A percentile compares a stretch with the other conserved stretches of the same genome.
Evolutionary conservation across 768 basidiomycete species (phyloP).

Genomic region (Panellus pusillus): DNA sequence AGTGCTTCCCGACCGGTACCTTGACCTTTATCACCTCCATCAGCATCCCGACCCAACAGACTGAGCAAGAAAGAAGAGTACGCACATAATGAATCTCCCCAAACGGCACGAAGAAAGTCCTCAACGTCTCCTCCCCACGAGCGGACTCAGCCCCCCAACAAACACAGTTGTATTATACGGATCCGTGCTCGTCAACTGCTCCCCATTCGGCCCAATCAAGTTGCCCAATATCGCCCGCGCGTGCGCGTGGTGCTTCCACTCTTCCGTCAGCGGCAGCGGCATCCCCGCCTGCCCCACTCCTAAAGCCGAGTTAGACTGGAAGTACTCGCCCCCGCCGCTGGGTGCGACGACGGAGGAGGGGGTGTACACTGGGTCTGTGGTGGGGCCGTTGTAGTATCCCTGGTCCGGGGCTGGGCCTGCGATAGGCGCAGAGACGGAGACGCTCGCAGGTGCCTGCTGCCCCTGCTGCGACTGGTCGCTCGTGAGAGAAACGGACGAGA

Average conservation of each 20-base stretch:
- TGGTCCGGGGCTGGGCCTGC: conserved; percentile 28
- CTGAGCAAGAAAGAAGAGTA: conserved; percentile 13
- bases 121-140: conserved; percentile 88
- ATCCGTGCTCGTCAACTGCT: conserved; percentile 84
- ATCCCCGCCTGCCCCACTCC: not conserved
- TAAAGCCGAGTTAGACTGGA: not conserved
- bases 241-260: conserved; percentile 84
- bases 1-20: conserved; percentile 94
- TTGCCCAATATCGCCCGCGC: conserved; percentile 81
- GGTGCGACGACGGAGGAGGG: conserved; percentile 46
- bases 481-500: not conserved
- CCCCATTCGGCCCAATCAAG: conserved; percentile 82
- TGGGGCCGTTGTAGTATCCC: not conserved
- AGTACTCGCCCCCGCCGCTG: conserved; percentile 8
- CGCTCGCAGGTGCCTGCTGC: conserved; percentile 37
- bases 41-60: not conserved
- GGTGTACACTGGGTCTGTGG: conserved; percentile 27
- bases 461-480: not conserved
- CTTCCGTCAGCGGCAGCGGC: conserved; percentile 40
- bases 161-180: conserved; percentile 98
- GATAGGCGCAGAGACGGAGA: conserved; percentile 58
- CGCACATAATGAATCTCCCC: conserved; percentile 90
- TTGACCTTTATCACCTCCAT: conserved; percentile 62
- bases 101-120: conserved; percentile 90
- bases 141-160: conserved; percentile 84